Evolutionary conservation across 1,284 basidiomycete species (phyloP).

Genomic region (Amylostereum chailletii): DNA sequence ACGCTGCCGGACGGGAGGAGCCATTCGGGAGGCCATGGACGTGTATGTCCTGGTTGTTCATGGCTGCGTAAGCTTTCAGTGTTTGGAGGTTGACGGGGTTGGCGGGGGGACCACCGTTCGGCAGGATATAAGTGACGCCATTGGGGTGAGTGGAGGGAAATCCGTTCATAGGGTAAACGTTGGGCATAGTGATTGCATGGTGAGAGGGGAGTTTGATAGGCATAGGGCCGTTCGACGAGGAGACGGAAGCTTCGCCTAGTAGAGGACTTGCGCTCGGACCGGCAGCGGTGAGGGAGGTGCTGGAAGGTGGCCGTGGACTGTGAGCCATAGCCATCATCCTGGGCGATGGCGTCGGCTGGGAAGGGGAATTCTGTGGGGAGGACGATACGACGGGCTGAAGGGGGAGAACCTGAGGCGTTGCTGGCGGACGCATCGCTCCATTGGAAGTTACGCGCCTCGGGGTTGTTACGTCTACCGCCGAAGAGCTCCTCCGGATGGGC

Average conservation of each 20-base stretch:
- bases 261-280: too few species aligned
- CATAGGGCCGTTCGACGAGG: not conserved
- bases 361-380: too few species aligned
- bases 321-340: too few species aligned
- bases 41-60: too few species aligned
- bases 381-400: not conserved
- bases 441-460: conserved; percentile 45
- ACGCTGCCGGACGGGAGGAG: conserved; percentile 17
- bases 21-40: not conserved
- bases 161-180: conserved; percentile 37
- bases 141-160: conserved; percentile 27
- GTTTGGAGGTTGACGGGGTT: too few species aligned
- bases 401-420: conserved; percentile 18
- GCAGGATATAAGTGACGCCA: conserved; percentile 19
- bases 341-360: too few species aligned
- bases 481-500: conserved; percentile 26
- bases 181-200: conserved; percentile 23
- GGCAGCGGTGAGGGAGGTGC: conserved; percentile 2
- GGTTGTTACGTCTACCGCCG: conserved; percentile 33
- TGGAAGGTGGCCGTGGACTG: too few species aligned
- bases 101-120: too few species aligned
- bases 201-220: conserved; percentile 35
- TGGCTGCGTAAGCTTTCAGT: too few species aligned
- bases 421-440: conserved; percentile 41
- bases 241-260: too few species aligned